Evolutionary conservation across 331 rosid species (phyloP), one percentile per base, ranked within the genome.

Genomic region (Acacia pycnantha): DNA sequence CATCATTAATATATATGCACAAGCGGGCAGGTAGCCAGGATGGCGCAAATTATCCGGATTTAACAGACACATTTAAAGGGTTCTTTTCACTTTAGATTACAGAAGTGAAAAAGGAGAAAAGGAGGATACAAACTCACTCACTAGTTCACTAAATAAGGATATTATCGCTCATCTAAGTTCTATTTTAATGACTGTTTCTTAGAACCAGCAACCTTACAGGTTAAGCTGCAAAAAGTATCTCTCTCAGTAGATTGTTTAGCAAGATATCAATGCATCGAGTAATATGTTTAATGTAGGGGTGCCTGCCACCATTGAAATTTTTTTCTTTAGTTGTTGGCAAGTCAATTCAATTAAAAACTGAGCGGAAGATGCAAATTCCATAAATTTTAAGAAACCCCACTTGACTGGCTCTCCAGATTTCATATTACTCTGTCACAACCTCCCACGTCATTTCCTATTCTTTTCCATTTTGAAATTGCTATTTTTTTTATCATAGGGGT

Each of bases 11-110:
- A 84, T 24, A 27, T 81, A 82, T 1, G 9, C 46, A 43, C 27
- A n/a, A 74, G 82, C 54, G 44, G 43, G 11, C 54, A 81, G 43
- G 74, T 21, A 83, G 22, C 37, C 14, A 46, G 26, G 48, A 74
- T 51, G 22, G 40, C 11, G 11, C 62, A 58, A 44, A 40, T 15
- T 15, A 64, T 64, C n/a, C 16, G 4, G 11, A 4, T 29, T 29
- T 14, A 64, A 29, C 40, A 27, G n/a, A 27, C 8, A 61, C 37
- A 27, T 61, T 61, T 22, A 4, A 61, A 61, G 35, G 35, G 67
- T 2, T 15, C 5, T 19, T 67, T 19, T 18, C 27, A 35, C 15
- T 22, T 6, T 40, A 19, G 16, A 19, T 68, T 18, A 37, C 35
- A 27, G 8, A 21, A 8, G 73, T 35, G 29, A 37, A 68, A 37